Base-by-base conservation (phyloP, 805 yeast genomes). In the Schwanniomyces yamadae region DNA sequence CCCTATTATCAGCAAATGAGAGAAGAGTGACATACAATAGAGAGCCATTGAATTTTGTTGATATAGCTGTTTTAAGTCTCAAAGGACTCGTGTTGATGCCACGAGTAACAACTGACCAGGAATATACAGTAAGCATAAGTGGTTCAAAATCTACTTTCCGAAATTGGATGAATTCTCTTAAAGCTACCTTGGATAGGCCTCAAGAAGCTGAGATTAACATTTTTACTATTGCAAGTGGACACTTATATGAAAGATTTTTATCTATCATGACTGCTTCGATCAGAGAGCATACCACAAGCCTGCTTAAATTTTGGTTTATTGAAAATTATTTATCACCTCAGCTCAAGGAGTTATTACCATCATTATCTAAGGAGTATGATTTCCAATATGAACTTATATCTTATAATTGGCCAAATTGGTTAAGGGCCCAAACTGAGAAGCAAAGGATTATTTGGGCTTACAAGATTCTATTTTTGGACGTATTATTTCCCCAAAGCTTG, bases 391-490 rank as follows among this genome's bases (percentile, higher is more conserved):
- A 88, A 49, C 59, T 88, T 29, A 69, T 93, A n/a, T 77, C 84
- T 1, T 91, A 85, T 57, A 82, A 84, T 44, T 91, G 99, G 99
- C 99, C 99, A 10, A 57, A 68, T 7, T 91, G 97, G 95, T 66
- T 91, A 14, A 73, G 90, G 33, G 72, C 73, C 3, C 98, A 91
- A 60, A 59, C 82, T 23, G 91, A 84, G 45, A 78, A 78, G 50
- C 89, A 82, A 51, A 71, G 96, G 42, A 78, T 81, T 3, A 78
- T 88, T 34, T 86, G 95, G 89, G 95, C 93, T 4, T 86, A 84
- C 54, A 91, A 91, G 57, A 81, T 90, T 23, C 61, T 91, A 33
- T 88, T 91, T 49, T 61, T 89, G 44, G 99, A 91, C 61, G 90
- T 84, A 1, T 54, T 93, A 31, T 88, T 91, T 55, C 98, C 98